phyloP scores from a whole-genome alignment of 345 rosid species.

The Eucalyptus shirleyi region DNA sequence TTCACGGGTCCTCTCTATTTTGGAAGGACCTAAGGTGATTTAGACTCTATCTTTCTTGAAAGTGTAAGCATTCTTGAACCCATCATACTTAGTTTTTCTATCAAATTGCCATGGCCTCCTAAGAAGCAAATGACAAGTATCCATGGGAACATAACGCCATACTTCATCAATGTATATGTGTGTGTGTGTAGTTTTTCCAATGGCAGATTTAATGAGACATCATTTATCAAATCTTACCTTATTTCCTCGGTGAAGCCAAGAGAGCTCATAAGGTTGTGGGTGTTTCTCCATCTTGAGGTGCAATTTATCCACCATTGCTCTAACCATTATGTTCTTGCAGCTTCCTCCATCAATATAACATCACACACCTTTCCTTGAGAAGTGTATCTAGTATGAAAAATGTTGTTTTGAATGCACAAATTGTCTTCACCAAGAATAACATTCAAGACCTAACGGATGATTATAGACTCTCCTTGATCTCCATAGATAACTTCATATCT shows the following conservation, averaged over 20 bases:
- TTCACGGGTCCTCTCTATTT: background rate
- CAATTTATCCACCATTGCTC: background rate
- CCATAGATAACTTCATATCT: background rate
- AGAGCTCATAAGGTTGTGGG: background rate
- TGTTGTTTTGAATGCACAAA: background rate
- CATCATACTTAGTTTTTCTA: background rate
- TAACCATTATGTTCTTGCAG: rapidly evolving
- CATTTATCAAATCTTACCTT: background rate
- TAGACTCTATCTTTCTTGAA: background rate
- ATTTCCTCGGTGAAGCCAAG: background rate
- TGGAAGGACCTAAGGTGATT: background rate
- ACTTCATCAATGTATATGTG: background rate
- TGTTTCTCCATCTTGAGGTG: background rate
- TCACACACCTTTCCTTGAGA: background rate
- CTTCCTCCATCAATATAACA: background rate
- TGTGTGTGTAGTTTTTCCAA: background rate
- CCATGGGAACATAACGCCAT: background rate
- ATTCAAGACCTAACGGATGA: background rate
- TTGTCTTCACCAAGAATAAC: background rate
- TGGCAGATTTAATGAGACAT: background rate
- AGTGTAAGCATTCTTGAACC: background rate
- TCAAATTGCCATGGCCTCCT: background rate
- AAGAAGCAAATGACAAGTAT: background rate
- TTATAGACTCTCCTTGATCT: background rate
- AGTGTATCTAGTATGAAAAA: background rate